These are phyloP conservation scores for Lonicera japonica DNA, from an alignment of 129 eudicot species.

Conservation along the genomic window DNA sequence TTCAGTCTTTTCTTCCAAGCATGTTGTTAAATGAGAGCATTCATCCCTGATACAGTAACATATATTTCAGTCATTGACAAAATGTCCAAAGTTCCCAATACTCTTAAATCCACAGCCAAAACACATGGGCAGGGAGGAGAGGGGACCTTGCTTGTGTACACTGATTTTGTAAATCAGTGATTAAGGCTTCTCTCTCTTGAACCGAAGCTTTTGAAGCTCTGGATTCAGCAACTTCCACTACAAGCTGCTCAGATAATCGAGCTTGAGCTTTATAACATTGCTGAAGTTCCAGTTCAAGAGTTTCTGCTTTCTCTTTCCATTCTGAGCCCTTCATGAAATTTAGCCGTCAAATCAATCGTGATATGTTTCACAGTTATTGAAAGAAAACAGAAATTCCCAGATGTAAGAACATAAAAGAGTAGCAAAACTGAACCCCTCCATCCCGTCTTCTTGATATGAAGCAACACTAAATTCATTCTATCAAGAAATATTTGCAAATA, in stretches of 20 bases:
- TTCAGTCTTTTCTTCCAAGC: slow-evolving; percentile 69
- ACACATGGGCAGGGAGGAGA: slow-evolving; percentile 1
- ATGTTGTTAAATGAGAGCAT: slow-evolving; percentile 47
- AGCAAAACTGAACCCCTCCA: too few relatives aligned
- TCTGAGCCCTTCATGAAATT: slow-evolving; percentile 59
- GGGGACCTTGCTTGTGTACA: slow-evolving; percentile 63
- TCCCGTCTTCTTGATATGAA: neutral
- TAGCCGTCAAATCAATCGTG: slow-evolving; percentile 13
- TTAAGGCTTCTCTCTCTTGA: slow-evolving; percentile 63
- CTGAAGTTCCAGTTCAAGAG: slow-evolving; percentile 79
- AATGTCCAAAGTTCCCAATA: neutral
- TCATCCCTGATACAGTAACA: slow-evolving; percentile 57
- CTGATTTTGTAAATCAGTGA: slow-evolving; percentile 51
- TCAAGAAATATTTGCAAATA: neutral
- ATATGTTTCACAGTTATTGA: neutral
- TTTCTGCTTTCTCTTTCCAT: slow-evolving; percentile 96
- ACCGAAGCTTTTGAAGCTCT: slow-evolving; percentile 62
- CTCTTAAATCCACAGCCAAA: slow-evolving; percentile 1
- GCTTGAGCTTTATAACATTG: slow-evolving; percentile 98
- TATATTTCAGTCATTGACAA: slow-evolving; percentile 2
- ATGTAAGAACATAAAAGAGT: too few relatives aligned
- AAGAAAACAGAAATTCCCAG: neutral
- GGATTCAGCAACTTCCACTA: slow-evolving; percentile 87
- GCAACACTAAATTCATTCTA: neutral
- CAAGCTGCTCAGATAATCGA: slow-evolving; percentile 93